Conservation (phyloP, 2,329 filamentous ascomycete species). For the Pseudogymnoascus pannorum region DNA sequence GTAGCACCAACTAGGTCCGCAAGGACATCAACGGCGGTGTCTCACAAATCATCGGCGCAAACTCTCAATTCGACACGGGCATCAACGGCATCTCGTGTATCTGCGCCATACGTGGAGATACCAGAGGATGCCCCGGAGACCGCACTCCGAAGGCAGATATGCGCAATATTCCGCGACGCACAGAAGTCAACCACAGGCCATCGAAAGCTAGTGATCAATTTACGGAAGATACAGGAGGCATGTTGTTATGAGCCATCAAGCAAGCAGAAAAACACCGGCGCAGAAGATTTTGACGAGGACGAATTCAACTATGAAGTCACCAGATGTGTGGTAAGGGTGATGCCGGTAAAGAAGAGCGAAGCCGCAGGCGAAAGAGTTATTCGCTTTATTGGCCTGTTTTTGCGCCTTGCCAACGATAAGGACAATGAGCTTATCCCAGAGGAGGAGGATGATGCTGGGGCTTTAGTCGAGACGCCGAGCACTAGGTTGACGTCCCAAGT, state of each 20-base stretch:
- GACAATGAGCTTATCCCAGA: constrained; percentile 59
- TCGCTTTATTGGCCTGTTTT: constrained; percentile 79
- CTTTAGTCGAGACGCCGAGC: constrained; percentile 75
- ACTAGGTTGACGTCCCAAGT: constrained; percentile 70
- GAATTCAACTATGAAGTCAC: constrained; percentile 84
- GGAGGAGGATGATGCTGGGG: constrained; percentile 59
- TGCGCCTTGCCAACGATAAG: constrained; percentile 64
- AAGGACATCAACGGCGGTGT: constrained; percentile 30
- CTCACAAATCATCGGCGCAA: constrained; percentile 35
- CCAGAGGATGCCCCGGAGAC: constrained; percentile 66
- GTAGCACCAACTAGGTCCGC: constrained; percentile 34
- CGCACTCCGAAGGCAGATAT: constrained; percentile 65
- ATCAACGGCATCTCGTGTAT: constrained; percentile 35
- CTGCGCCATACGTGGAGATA: constrained; percentile 37
- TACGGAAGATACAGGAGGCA: constrained; percentile 85
- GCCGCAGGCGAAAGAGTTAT: constrained; percentile 77
- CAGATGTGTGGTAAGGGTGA: constrained; percentile 71
- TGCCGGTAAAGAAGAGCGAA: constrained; percentile 89
- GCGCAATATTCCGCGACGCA: constrained; percentile 67
- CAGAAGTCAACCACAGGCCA: constrained; percentile 87
- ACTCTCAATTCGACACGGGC: constrained; percentile 32
- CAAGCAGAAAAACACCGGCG: constrained; percentile 44
- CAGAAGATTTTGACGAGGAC: constrained; percentile 69
- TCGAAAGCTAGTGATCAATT: constrained; percentile 76
- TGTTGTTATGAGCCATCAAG: constrained; percentile 61